phyloP scores from a whole-genome alignment of 805 yeast genomes.

The Yamadazyma endophytica region DNA sequence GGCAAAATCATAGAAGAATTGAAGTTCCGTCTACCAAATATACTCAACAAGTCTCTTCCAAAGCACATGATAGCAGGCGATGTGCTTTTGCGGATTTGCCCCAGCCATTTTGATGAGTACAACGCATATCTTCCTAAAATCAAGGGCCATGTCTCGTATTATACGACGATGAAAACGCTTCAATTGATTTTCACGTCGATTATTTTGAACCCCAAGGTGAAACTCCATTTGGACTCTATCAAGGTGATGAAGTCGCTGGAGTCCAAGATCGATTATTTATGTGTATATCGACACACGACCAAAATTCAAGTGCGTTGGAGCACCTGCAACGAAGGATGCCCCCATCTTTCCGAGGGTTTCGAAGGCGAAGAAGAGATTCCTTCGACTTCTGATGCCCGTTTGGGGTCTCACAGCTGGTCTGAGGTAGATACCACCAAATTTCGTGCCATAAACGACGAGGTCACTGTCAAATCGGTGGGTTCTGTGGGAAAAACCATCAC shows the following conservation, averaged over 20 bases:
- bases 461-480: slow-evolving; percentile 10
- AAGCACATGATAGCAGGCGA: slow-evolving; percentile 39
- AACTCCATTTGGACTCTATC: slow-evolving; percentile 49
- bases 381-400: slow-evolving; percentile 35
- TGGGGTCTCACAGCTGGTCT: slow-evolving; percentile 41
- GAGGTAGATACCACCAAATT: slow-evolving; percentile 22
- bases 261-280: slow-evolving; percentile 19
- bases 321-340: slow-evolving; percentile 51
- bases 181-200: slow-evolving; percentile 52
- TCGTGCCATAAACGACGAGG: slow-evolving; percentile 2
- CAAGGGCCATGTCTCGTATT: slow-evolving; percentile 53
- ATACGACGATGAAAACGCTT: slow-evolving; percentile 53
- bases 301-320: slow-evolving; percentile 55
- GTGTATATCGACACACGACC: slow-evolving; percentile 39
- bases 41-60: slow-evolving; percentile 45
- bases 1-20: slow-evolving; percentile 52
- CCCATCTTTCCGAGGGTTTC: slow-evolving; percentile 31
- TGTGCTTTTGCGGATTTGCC: slow-evolving; percentile 52
- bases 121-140: slow-evolving; percentile 52
- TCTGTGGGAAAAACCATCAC: slow-evolving; percentile 21
- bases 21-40: slow-evolving; percentile 44
- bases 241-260: slow-evolving; percentile 14
- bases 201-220: slow-evolving; percentile 48
- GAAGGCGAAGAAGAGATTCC: slow-evolving; percentile 8
- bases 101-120: slow-evolving; percentile 40